Evolutionary conservation across 2,329 filamentous ascomycete genomes (phyloP).

Genomic region (Neonectria magnoliae): DNA sequence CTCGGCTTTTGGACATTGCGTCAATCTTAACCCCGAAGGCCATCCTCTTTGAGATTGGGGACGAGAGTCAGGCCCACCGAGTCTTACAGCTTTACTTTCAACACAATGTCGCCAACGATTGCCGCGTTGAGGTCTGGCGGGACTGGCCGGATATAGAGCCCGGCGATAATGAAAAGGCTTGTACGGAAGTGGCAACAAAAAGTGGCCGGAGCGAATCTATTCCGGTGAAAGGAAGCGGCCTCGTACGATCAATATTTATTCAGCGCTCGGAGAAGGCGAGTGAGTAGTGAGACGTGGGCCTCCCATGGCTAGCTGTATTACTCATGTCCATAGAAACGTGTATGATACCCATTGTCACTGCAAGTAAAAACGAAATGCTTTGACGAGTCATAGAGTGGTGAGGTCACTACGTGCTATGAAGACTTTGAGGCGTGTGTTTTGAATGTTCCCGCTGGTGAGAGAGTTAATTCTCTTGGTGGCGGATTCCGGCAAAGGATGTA

Average conservation of each 20-base stretch:
- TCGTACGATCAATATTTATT: slow-evolving; percentile 56
- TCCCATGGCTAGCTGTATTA: not conserved
- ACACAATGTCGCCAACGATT: slow-evolving; percentile 41
- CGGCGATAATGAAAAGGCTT: slow-evolving; percentile 39
- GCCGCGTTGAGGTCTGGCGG: slow-evolving; percentile 74
- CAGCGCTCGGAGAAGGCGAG: not conserved
- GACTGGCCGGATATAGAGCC: slow-evolving; percentile 66
- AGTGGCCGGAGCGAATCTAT: slow-evolving; percentile 39
- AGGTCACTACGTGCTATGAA: not conserved
- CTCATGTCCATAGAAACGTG: not conserved
- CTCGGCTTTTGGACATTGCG: slow-evolving; percentile 68
- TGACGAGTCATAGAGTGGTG: not conserved
- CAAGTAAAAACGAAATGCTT: not conserved
- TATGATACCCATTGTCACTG: not conserved
- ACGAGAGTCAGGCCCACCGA: slow-evolving; percentile 71
- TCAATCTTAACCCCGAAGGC: slow-evolving; percentile 59
- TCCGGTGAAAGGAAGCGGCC: slow-evolving; percentile 57
- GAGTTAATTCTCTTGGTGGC: slow-evolving; percentile 6
- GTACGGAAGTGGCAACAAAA: slow-evolving; percentile 36
- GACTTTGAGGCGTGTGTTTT: not conserved
- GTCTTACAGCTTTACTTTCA: slow-evolving; percentile 62
- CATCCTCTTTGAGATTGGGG: slow-evolving; percentile 77
- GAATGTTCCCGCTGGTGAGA: not conserved
- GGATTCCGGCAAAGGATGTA: not conserved
- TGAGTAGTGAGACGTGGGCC: not conserved